A percentile compares a stretch with the other conserved stretches of the same genome.
Conservation (phyloP, 495 filamentous ascomycete species). For the Paragyromitra xinjiangensis region DNA sequence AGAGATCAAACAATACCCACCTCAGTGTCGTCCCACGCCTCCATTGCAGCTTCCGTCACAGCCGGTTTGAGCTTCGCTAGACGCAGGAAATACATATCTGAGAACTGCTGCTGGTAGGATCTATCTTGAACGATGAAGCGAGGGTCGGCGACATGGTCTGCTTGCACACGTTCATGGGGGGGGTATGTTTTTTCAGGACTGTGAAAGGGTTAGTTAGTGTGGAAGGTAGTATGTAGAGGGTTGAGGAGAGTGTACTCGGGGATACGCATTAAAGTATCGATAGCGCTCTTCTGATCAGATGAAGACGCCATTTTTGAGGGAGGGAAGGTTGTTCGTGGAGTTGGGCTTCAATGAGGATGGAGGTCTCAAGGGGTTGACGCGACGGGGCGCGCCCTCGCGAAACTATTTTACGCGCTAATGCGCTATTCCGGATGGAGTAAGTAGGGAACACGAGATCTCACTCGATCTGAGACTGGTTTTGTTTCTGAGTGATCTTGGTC, state of each 20-base stretch:
- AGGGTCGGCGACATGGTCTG: constrained; percentile 14
- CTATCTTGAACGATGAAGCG: constrained; percentile 36
- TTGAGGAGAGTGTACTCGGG: constrained; percentile 19
- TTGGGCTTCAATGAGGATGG: not conserved
- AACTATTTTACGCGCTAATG: constrained; percentile 18
- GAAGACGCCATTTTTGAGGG: constrained; percentile 27
- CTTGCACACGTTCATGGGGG: constrained; percentile 33
- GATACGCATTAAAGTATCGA: constrained; percentile 33
- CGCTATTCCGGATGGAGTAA: constrained; percentile 17
- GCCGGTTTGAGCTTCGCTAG: constrained; percentile 85
- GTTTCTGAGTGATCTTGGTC: no score
- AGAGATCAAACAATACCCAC: constrained; percentile 56
- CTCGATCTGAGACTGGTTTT: not conserved
- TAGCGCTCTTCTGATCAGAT: not conserved
- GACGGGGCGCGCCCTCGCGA: constrained; percentile 1
- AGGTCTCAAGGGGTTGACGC: constrained; percentile 26
- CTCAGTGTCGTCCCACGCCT: constrained; percentile 77
- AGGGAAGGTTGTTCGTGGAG: not conserved
- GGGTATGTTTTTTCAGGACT: constrained; percentile 31
- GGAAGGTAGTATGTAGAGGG: not conserved
- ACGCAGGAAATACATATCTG: constrained; percentile 95
- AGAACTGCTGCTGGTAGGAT: constrained; percentile 90
- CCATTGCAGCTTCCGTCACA: constrained; percentile 75
- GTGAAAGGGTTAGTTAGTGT: constrained; percentile 15
- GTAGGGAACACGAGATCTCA: not conserved